Conservation (phyloP, 768 basidiomycete species). For the Mycena galericulata region DNA sequence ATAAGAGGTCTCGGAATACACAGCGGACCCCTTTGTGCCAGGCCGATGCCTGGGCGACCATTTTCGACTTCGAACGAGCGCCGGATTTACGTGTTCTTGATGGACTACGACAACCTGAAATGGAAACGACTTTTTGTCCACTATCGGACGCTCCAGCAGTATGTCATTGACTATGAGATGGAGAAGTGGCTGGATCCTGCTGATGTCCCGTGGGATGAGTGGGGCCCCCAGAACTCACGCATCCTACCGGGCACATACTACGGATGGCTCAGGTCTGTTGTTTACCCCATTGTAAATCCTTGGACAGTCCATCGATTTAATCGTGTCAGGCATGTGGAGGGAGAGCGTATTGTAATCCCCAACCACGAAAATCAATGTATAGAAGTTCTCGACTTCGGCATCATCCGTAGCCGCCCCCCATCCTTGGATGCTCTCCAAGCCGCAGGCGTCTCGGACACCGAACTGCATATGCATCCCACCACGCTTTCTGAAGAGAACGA, state of each 20-base stretch:
- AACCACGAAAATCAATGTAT: background rate
- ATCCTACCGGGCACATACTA: background rate
- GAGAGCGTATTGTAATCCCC: slow-evolving; percentile 13
- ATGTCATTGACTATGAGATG: background rate
- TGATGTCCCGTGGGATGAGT: slow-evolving; percentile 15
- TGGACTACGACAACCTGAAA: background rate
- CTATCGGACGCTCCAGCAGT: background rate
- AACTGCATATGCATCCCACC: background rate
- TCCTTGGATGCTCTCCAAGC: no score
- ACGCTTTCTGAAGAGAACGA: background rate
- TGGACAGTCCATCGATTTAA: background rate
- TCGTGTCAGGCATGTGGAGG: slow-evolving; percentile 14
- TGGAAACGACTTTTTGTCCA: slow-evolving; percentile 14
- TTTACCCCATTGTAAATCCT: background rate
- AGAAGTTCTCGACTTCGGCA: slow-evolving; percentile 14
- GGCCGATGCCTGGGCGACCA: background rate
- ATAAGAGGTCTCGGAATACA: background rate
- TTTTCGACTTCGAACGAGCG: slow-evolving; percentile 8
- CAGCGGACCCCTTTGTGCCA: slow-evolving; percentile 13
- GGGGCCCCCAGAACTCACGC: slow-evolving; percentile 18
- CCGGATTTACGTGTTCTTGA: slow-evolving; percentile 10
- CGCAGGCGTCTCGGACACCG: background rate
- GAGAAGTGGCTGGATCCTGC: background rate
- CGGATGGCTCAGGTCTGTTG: background rate
- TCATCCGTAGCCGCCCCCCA: background rate